A percentile compares a stretch with the other conserved stretches of the same genome.
These are phyloP conservation scores for Thelephora aurantiotincta DNA, from an alignment of 768 basidiomycete species.

Conservation along the genomic window DNA sequence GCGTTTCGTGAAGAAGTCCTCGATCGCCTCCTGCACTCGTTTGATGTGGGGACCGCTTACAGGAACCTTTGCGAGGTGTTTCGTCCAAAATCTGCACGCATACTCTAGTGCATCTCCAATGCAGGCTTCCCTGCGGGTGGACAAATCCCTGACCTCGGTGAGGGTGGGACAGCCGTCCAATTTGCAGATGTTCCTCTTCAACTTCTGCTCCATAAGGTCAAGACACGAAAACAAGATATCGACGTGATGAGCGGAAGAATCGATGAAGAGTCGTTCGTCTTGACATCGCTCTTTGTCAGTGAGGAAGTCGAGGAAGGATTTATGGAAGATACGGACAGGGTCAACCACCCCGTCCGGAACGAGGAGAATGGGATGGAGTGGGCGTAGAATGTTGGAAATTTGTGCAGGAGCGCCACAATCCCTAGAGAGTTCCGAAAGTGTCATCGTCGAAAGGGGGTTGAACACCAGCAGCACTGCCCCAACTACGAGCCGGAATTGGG, in stretches of 20 bases:
- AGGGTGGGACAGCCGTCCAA: conserved; percentile 2
- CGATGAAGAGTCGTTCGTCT: conserved; percentile 3
- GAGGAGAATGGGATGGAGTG: conserved; percentile 8
- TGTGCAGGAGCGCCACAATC: background rate
- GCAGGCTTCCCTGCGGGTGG: background rate
- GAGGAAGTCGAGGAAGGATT: conserved; percentile 13
- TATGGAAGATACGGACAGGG: conserved; percentile 8
- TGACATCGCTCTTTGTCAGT: conserved; percentile 5
- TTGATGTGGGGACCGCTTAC: background rate
- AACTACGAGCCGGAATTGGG: background rate
- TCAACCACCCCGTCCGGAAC: conserved; percentile 4
- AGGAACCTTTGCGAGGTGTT: conserved; percentile 8
- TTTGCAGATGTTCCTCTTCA: conserved; percentile 2
- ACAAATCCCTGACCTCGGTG: conserved; percentile 1
- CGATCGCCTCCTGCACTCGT: background rate
- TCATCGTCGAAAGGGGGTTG: background rate
- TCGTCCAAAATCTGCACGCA: conserved; percentile 11
- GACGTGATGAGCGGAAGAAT: background rate
- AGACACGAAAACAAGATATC: background rate
- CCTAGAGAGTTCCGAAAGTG: background rate
- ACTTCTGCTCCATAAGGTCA: background rate
- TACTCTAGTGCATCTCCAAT: conserved; percentile 11
- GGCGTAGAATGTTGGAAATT: conserved; percentile 3
- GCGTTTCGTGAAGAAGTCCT: conserved; percentile 8
- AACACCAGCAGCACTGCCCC: background rate